Conservation (phyloP, 2,329 filamentous ascomycete genomes). For the Calonectria pseudoreteaudii region DNA sequence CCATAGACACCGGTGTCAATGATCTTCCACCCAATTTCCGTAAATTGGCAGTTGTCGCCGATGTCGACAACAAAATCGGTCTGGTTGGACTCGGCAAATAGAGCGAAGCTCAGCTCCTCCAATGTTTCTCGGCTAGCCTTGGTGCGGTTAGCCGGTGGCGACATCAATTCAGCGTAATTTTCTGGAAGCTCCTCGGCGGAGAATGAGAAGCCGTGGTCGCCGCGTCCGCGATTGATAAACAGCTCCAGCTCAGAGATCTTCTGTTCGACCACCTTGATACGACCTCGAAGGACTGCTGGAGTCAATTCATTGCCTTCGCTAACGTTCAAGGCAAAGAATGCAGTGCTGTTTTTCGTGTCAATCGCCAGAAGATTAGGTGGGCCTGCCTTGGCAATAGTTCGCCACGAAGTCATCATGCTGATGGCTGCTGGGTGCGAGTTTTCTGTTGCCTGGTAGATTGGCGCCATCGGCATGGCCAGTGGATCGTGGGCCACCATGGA, state of each 20-base stretch:
- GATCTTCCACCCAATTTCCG: constrained; percentile 18
- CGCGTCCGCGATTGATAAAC: constrained; percentile 20
- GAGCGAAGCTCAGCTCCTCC: constrained; percentile 1
- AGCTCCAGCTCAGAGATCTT: constrained; percentile 19
- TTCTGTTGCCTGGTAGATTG: constrained; percentile 18
- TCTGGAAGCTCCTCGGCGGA: constrained; percentile 7
- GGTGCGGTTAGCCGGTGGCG: constrained; percentile 8
- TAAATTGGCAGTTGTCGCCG: constrained; percentile 17
- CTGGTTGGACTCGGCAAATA: constrained; percentile 17
- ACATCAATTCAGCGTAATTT: constrained; percentile 15
- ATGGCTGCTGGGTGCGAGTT: constrained; percentile 24
- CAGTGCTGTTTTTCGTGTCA: constrained; percentile 16
- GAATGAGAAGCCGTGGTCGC: constrained; percentile 26
- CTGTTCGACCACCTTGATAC: constrained; percentile 14
- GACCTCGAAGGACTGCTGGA: constrained; percentile 14
- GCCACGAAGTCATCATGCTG: constrained; percentile 23
- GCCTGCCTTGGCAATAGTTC: constrained; percentile 16
- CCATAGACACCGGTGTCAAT: constrained; percentile 15
- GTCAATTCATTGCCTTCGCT: constrained; percentile 9
- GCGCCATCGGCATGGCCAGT: constrained; percentile 5
- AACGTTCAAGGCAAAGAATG: constrained; percentile 15
- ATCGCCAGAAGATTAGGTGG: constrained; percentile 15
- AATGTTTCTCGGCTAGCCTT: constrained; percentile 19
- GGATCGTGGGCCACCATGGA: constrained; percentile 22
- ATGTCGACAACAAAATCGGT: constrained; percentile 9